Evolutionary conservation across 164 flowering plant species (phyloP), one percentile per base, ranked within the genome.

Genomic region (Piper betle): DNA sequence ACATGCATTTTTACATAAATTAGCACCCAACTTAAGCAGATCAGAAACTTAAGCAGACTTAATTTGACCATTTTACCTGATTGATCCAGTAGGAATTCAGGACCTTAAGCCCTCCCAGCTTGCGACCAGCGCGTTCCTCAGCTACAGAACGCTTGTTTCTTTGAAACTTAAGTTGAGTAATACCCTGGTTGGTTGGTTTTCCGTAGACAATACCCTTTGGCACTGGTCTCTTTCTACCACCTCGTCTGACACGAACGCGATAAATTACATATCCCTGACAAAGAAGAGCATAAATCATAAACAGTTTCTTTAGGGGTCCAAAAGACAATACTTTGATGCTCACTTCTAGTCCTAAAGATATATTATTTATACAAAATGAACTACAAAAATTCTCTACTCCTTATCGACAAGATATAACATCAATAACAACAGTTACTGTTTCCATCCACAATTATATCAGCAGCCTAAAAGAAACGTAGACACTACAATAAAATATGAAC

Each of bases 11-110:
- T 6, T 42, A 42, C 25, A 40, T 38, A 40, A 5, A 62, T 10
- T 48, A 33, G 10, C 52, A 63, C 2, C 53, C 2, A 25, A 54
- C 3, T 39, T 41, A 53, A 17, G 39, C 3, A 18, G 15, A 39
- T 39, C 37, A 63, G 15, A 19, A 55, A 10, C 17, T 13, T 4
- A 53, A 52, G 58, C 6, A 37, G 37, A 37, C 2, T 25, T 25
- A 19, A 16, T 17, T 18, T 41, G 3, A 33, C 19, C 38, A 37
- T 38, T 74, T 58, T 41, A 84, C 93, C 94, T 84, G 83, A 56
- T 87, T 87, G 64, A 87, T 59, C 88, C 90, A 87, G 79, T 87
- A 87, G 12, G 94, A 86, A 64, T 84, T 84, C 57, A 87, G 79
- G 58, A 87, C 90, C 76, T 82, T 82, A 38, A 87, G 81, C 43